Evolutionary conservation across 2,329 filamentous ascomycete species (phyloP), one percentile per base, ranked within the genome.

Genomic region (Thelonectria olida): DNA sequence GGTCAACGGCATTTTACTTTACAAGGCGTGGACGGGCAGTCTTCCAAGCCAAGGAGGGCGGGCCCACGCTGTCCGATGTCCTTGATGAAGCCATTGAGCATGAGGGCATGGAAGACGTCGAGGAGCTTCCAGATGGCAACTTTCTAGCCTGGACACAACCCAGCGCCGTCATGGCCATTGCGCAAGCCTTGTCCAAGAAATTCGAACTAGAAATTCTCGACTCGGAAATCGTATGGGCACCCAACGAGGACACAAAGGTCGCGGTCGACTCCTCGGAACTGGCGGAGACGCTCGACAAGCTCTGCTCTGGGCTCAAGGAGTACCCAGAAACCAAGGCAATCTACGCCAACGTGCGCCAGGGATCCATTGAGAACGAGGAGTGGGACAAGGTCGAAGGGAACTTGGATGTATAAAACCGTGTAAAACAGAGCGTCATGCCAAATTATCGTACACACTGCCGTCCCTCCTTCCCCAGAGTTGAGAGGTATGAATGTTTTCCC

Each of bases 1-100:
- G 92, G 7, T 88, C 93, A 1, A 93, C 92, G 12, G 88, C 87
- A 7, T 98, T 95, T 78, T 84, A 97, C 71, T 99, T 99, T 75
- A 85, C 92, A 57, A 91, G 91, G 72, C 90, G 90, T 61, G 96
- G 96, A 2, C 85, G 89, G 53, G 84, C 93, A 25, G 82, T 90
- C 4, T 89, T 97, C 71, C 87, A 88, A 72, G 81, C 67, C 15
- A 77, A 83, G 63, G 84, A 78, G 23, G 77, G 74, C 22, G 74
- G 76, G 2, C 75, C 81, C 9, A 84, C 87, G 6, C 87, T 96
- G 51, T 89, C 93, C 38, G 86, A 92, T 22, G 79, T 97, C 41
- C 89, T 97, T 67, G 86, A 90, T 54, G 93, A 90, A 54, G 93
- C 92, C 6, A 88, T 98, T 51, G 94, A 97, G 73, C 74, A 76